Evolutionary conservation across 441 rosid genomes (phyloP).

Genomic region (Populus hybrid): DNA sequence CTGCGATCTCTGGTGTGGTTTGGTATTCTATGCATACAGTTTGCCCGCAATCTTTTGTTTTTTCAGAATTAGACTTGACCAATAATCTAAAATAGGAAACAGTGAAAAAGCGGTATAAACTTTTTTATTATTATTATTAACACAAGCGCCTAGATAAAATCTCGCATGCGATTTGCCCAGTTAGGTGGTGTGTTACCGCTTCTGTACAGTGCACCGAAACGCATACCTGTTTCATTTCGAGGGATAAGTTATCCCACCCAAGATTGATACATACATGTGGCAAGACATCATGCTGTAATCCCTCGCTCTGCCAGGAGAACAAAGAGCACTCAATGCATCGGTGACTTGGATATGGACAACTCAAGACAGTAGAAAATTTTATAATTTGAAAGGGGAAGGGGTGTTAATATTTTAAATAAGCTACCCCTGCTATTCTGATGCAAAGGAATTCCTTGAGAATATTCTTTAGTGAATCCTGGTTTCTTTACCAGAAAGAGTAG

Average conservation of each 20-base stretch:
- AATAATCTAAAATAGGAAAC: background rate
- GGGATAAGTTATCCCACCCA: background rate
- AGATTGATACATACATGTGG: background rate
- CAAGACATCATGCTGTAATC: background rate
- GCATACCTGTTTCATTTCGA: background rate
- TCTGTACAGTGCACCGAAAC: background rate
- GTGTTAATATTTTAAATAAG: background rate
- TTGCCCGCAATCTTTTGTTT: background rate
- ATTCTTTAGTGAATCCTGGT: background rate
- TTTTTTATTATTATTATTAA: too few species aligned
- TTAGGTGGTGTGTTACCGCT: background rate
- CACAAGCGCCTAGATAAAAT: background rate
- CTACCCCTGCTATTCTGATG: background rate
- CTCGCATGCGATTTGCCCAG: background rate
- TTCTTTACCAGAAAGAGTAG: background rate
- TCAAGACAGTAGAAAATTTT: background rate
- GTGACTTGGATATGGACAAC: background rate
- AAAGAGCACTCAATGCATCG: background rate
- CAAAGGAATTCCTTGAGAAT: background rate
- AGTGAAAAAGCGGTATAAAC: background rate
- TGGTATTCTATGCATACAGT: background rate
- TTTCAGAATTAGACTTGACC: background rate
- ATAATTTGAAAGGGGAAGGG: background rate
- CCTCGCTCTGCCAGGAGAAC: background rate
- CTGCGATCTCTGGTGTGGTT: background rate